Conservation (phyloP, 768 basidiomycete species). For the Termitomyces sp. region DNA sequence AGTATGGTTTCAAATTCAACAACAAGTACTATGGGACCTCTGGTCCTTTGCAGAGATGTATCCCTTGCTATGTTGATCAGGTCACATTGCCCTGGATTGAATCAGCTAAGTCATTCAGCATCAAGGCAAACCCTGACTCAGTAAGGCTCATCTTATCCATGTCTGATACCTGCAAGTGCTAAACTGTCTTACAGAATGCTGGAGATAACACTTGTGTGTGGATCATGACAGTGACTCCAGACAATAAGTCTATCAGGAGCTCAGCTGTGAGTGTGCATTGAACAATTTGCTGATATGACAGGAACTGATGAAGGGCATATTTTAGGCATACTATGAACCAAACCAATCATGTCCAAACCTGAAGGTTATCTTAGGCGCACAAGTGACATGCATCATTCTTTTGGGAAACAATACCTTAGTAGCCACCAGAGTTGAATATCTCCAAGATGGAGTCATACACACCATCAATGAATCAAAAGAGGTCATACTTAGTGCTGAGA, state of each 20-base stretch:
- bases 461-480: slow-evolving; percentile 1
- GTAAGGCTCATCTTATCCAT: neutral
- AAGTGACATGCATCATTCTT: neutral
- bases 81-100: neutral
- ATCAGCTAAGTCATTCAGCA: neutral
- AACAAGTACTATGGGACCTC: neutral
- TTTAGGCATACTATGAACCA: slow-evolving; percentile 12
- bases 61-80: neutral
- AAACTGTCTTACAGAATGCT: neutral
- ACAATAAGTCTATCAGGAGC: neutral
- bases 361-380: slow-evolving; percentile 7
- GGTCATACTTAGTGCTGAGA: slow-evolving; percentile 9
- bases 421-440: neutral
- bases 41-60: neutral
- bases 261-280: neutral
- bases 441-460: slow-evolving; percentile 1
- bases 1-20: neutral
- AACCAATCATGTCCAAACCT: slow-evolving; percentile 6
- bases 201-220: neutral
- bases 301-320: neutral
- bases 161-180: too few relatives aligned
- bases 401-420: neutral
- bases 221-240: neutral
- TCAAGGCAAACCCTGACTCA: neutral
- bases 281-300: neutral